phyloP scores from a whole-genome alignment of 192 early-diverging fungal species.

The Coemansia sp. region DNA sequence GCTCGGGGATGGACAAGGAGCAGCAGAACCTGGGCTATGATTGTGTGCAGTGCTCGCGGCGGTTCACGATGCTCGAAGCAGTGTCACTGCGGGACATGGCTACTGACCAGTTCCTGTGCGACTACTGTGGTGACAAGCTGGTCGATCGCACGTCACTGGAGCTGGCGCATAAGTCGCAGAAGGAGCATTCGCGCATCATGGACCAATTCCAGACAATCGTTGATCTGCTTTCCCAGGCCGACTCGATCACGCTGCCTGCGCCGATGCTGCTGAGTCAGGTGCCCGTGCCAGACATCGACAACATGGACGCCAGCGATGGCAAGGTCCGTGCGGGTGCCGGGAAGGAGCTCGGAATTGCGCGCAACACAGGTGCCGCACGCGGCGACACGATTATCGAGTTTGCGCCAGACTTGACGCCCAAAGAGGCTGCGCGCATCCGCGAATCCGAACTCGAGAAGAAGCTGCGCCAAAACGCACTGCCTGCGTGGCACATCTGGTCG shows the following conservation, averaged over 20 bases:
- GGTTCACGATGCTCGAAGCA: conserved; percentile 63
- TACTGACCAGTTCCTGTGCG: conserved; percentile 57
- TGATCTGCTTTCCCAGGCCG: conserved; percentile 68
- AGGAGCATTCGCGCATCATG: conserved; percentile 60
- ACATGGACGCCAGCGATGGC: conserved; percentile 34
- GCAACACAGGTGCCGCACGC: conserved; percentile 60
- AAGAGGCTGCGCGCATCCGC: conserved; percentile 63
- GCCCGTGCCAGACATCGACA: conserved; percentile 37
- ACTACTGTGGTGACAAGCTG: conserved; percentile 57
- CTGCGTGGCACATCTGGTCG: conserved; percentile 75
- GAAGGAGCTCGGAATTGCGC: conserved; percentile 62
- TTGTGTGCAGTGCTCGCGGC: conserved; percentile 60
- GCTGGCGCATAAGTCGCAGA: conserved; percentile 55
- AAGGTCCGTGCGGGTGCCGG: conserved; percentile 48
- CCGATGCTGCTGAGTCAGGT: conserved; percentile 52
- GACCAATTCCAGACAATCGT: conserved; percentile 73
- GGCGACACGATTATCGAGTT: conserved; percentile 73
- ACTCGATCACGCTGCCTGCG: conserved; percentile 62
- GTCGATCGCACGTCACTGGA: conserved; percentile 65
- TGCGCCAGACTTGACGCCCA: conserved; percentile 61
- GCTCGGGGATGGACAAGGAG: conserved; percentile 62
- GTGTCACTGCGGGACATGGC: conserved; percentile 48
- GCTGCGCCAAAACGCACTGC: conserved; percentile 71
- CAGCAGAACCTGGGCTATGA: conserved; percentile 68
- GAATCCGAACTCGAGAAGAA: conserved; percentile 66